Base-by-base conservation (phyloP, 2,329 filamentous ascomycete genomes). In the Trichoderma polysporum region DNA sequence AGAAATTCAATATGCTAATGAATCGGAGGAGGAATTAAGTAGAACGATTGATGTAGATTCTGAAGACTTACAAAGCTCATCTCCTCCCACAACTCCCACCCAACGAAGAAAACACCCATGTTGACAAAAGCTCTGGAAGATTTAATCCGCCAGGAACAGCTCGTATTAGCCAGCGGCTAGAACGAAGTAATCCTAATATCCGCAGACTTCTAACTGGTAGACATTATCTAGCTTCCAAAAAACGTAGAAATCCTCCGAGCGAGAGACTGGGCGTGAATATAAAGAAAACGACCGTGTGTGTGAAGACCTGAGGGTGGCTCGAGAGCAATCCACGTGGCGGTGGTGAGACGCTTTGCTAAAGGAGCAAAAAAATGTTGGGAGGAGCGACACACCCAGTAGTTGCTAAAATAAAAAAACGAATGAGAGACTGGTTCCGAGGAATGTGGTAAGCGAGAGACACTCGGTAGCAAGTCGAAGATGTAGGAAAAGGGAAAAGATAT, bases 1-100 rank as follows among this genome's bases (percentile, higher is more conserved):
- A 63, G 60, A 13, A 10, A 12, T n/a, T 17, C 57, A 12, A 58
- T 2, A 8, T 41, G 19, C 15, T n/a, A 27, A 15, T 13, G 15
- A 10, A 19, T 33, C 17, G 13, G 15, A 17, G 31, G 17, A 13
- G 8, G 53, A 27, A 47, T 15, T 1, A 45, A 45, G 7, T 5
- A 50, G 12, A 22, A 22, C 41, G 22, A 39, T 17, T 15, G 6
- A 2, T 5, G 1, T 45, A 25, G 13, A 35, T 33, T 29, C 4
- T 10, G 35, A 33, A 17, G 12, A 84, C 91, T 83, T 82, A 97
- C 93, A 81, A 97, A 92, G 62, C 89, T 91, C 88, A 97, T 89
- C 81, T 97, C 89, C 83, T 95, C 88, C 93, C 93, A 97, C 73
- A 95, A 81, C 72, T 86, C 82, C 93, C 93, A 97, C 58, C 80